Conservation (phyloP, 2,329 filamentous ascomycete genomes). For the Neonectria sp. region DNA sequence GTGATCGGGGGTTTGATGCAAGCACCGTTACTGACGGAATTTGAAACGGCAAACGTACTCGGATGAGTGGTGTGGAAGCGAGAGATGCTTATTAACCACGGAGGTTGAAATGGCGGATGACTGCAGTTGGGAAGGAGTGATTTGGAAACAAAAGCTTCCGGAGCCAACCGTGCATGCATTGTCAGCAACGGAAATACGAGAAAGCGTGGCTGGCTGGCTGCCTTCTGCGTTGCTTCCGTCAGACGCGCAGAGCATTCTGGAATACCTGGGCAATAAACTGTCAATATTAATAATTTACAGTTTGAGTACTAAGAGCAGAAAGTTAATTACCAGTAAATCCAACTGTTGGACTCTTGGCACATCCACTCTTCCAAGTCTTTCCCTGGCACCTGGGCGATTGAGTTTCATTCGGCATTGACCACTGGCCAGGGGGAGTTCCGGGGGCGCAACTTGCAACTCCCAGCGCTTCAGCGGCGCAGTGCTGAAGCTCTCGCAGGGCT, state of each 20-base stretch:
- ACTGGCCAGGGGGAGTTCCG: constrained; percentile 3
- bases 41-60: not conserved
- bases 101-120: not conserved
- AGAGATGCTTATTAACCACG: not conserved
- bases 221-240: no score
- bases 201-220: no score
- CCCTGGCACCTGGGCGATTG: constrained; percentile 15
- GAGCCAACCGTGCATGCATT: not conserved
- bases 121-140: not conserved
- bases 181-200: no score
- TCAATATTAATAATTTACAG: constrained; percentile 1
- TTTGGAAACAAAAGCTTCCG: not conserved
- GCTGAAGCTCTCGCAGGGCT: not conserved
- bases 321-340: not conserved
- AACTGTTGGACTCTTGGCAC: not conserved
- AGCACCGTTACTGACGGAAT: constrained; percentile 40
- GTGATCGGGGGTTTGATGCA: constrained; percentile 15
- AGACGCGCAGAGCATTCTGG: not conserved
- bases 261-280: not conserved
- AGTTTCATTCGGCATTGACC: constrained; percentile 26
- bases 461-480: not conserved
- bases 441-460: not conserved
- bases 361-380: not conserved
- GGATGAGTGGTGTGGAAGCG: not conserved
- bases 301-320: not conserved